Evolutionary conservation across 345 rosid species (phyloP).

Genomic region (Carallia pectinifolia): DNA sequence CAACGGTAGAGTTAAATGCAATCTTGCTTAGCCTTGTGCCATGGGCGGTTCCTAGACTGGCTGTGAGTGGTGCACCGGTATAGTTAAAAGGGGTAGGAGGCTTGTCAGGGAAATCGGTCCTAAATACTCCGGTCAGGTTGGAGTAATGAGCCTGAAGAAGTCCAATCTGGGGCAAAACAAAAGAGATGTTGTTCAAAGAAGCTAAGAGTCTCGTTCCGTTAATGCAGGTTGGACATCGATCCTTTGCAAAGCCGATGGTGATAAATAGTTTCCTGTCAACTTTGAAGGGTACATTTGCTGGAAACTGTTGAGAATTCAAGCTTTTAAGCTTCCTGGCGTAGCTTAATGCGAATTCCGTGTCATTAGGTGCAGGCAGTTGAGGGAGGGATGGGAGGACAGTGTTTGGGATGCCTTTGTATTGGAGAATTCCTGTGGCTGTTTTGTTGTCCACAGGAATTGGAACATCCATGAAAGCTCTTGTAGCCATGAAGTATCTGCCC

Average conservation of each 20-base stretch:
- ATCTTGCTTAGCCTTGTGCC: background rate
- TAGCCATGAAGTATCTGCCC: constrained; percentile 64
- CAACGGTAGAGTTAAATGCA: background rate
- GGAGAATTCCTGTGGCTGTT: constrained; percentile 43
- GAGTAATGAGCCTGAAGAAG: background rate
- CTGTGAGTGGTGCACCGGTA: constrained; percentile 2
- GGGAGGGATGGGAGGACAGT: background rate
- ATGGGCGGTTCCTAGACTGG: background rate
- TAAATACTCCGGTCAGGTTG: background rate
- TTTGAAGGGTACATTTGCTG: background rate
- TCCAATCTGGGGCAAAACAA: background rate
- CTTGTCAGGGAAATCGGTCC: background rate
- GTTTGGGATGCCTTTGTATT: background rate
- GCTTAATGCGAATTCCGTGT: background rate
- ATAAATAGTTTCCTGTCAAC: background rate
- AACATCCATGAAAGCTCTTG: constrained; percentile 77
- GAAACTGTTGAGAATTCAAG: background rate
- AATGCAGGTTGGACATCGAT: background rate
- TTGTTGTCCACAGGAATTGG: constrained; percentile 73
- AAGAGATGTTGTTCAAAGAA: background rate
- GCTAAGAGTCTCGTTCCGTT: background rate
- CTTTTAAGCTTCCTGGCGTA: background rate
- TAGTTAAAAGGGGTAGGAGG: background rate
- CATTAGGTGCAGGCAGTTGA: background rate
- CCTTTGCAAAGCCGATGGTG: background rate